A percentile compares a stretch with the other conserved stretches of the same genome.
Conservation (phyloP, 805 yeast genomes). For the Pichia phayaonensis region DNA sequence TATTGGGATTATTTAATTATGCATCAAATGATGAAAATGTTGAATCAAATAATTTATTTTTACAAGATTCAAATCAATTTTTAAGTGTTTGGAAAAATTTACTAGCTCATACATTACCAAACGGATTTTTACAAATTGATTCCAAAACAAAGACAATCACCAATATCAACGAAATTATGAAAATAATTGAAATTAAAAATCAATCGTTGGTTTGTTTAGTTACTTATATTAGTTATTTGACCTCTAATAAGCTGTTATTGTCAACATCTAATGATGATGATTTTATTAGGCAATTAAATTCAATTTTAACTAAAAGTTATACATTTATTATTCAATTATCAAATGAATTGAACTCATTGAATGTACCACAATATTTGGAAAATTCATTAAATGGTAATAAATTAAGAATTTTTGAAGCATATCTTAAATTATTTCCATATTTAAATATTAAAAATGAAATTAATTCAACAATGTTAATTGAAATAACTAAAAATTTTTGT, state of each 20-base stretch:
- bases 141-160: slow-evolving; percentile 26
- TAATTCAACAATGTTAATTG: slow-evolving; percentile 26
- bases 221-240: slow-evolving; percentile 42
- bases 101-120: slow-evolving; percentile 41
- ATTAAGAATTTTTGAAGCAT: slow-evolving; percentile 26
- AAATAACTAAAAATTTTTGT: slow-evolving; percentile 27
- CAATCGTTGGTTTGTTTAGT: slow-evolving; percentile 52
- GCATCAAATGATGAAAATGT: slow-evolving; percentile 19
- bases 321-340: slow-evolving; percentile 22
- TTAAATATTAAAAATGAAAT: slow-evolving; percentile 26
- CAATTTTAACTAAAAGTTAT: slow-evolving; percentile 26
- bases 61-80: slow-evolving; percentile 51
- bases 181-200: slow-evolving; percentile 44
- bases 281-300: slow-evolving; percentile 25
- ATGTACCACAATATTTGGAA: slow-evolving; percentile 17
- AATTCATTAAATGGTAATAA: slow-evolving; percentile 23
- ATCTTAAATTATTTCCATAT: slow-evolving; percentile 28
- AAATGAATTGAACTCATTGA: slow-evolving; percentile 15
- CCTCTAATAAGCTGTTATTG: slow-evolving; percentile 32
- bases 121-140: slow-evolving; percentile 28
- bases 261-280: slow-evolving; percentile 24
- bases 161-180: slow-evolving; percentile 28
- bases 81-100: slow-evolving; percentile 58
- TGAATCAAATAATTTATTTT: slow-evolving; percentile 41
- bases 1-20: slow-evolving; percentile 57